These are phyloP conservation scores for Eimeria necatrix DNA, from an alignment of 169 alveolate species.

Conservation along the genomic window DNA sequence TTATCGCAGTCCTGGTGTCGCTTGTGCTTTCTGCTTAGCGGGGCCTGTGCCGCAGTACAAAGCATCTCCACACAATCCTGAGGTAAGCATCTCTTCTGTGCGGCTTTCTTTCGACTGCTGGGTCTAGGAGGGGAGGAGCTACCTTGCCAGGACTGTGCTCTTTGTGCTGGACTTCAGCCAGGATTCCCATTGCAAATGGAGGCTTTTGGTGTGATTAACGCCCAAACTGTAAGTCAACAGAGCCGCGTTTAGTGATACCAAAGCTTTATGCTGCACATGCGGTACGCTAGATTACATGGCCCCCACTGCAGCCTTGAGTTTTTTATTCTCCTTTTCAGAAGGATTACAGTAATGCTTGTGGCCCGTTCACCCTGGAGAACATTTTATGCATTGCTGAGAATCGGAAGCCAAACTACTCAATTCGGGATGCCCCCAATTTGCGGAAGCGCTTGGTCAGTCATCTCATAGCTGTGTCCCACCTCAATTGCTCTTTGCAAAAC, in stretches of 20 bases:
- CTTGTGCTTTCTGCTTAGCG: background rate
- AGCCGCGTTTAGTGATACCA: too few relatives aligned
- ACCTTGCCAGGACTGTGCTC: background rate
- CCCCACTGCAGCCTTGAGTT: too few relatives aligned
- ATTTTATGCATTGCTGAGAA: conserved; percentile 41
- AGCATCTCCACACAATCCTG: conserved; percentile 43
- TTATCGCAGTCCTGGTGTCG: background rate
- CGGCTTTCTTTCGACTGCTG: background rate
- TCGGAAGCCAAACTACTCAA: background rate
- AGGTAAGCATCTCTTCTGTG: background rate
- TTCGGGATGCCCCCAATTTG: background rate
- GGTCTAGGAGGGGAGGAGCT: too few relatives aligned
- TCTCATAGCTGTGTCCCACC: background rate
- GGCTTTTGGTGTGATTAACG: background rate
- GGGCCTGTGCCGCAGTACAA: conserved; percentile 39
- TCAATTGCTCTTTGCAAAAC: too few relatives aligned
- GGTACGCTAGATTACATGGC: too few relatives aligned
- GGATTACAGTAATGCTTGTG: background rate
- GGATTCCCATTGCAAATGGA: conserved; percentile 48
- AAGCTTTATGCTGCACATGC: too few relatives aligned
- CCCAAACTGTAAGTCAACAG: too few relatives aligned
- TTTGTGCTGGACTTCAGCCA: conserved; percentile 33
- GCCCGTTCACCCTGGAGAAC: conserved; percentile 48
- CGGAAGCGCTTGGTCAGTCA: conserved; percentile 13
- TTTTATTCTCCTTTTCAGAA: background rate